These are phyloP conservation scores for Pisolithus tinctorius DNA, from an alignment of 768 basidiomycete genomes.

Conservation along the genomic window DNA sequence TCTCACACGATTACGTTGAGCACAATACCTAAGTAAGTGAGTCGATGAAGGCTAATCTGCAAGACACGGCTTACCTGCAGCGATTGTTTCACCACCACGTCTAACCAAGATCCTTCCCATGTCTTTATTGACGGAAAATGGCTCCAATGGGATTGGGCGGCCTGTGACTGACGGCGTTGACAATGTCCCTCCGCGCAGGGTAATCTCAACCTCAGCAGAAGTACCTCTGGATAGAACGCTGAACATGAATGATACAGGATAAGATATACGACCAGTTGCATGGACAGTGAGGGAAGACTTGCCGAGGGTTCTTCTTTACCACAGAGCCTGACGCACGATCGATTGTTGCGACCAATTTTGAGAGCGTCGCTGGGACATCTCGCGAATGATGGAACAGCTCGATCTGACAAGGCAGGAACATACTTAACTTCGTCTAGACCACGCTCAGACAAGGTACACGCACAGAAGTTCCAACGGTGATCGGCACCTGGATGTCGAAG, in stretches of 20 bases:
- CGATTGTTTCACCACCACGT: conserved; percentile 89
- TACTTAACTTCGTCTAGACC: neutral
- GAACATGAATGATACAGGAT: conserved; percentile 3
- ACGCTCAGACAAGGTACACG: conserved; percentile 10
- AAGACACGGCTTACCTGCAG: conserved; percentile 54
- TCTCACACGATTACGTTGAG: conserved; percentile 32
- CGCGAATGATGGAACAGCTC: conserved; percentile 94
- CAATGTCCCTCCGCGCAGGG: conserved; percentile 51
- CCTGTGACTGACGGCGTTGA: conserved; percentile 39
- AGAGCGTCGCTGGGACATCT: conserved; percentile 85
- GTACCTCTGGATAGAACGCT: conserved; percentile 82
- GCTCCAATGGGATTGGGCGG: conserved; percentile 76
- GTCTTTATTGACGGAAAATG: conserved; percentile 84
- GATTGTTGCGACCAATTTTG: conserved; percentile 69
- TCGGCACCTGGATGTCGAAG: conserved; percentile 87
- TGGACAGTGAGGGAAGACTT: conserved; percentile 12
- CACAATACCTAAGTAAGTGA: conserved; percentile 33
- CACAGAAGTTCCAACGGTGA: conserved; percentile 83
- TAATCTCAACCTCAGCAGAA: conserved; percentile 84
- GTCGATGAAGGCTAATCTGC: neutral
- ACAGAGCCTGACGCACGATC: conserved; percentile 75
- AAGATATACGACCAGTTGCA: neutral
- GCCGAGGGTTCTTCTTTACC: conserved; percentile 79
- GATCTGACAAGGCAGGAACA: conserved; percentile 39
- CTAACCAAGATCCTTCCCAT: conserved; percentile 92